Conservation (phyloP, 805 yeast genomes). For the Candida ortonii region DNA sequence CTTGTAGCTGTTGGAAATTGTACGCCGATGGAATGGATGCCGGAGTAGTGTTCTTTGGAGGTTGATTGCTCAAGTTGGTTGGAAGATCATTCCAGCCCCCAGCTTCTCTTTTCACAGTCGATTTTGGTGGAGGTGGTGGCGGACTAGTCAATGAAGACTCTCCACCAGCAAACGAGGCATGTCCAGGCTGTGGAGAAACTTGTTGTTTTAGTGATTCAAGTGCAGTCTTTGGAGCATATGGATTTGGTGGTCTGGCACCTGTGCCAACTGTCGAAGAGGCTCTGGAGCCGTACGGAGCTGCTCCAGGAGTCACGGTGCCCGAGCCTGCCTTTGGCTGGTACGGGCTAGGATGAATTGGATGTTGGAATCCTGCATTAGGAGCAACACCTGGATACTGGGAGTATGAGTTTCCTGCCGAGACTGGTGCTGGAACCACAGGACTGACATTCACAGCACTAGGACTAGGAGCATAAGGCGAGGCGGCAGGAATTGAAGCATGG, state of each 20-base stretch:
- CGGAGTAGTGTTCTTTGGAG: constrained; percentile 27
- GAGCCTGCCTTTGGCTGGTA: constrained; percentile 8
- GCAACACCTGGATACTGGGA: constrained; percentile 8
- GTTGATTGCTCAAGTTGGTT: constrained; percentile 34
- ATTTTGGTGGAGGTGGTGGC: constrained; percentile 23
- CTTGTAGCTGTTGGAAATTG: constrained; percentile 21
- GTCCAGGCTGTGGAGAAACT: constrained; percentile 17
- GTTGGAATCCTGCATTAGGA: constrained; percentile 19
- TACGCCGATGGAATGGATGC: constrained; percentile 27
- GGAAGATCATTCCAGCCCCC: constrained; percentile 78
- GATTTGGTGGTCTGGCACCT: constrained; percentile 21
- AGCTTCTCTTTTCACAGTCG: constrained; percentile 41
- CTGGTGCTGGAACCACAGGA: constrained; percentile 3
- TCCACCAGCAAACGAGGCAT: constrained; percentile 8
- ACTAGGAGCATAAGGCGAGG: constrained; percentile 10
- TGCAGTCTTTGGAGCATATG: constrained; percentile 37
- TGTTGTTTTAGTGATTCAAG: constrained; percentile 31
- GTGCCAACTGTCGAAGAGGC: constrained; percentile 6
- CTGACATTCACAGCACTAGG: constrained; percentile 4
- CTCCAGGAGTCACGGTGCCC: constrained; percentile 15
- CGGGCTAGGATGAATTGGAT: constrained; percentile 27
- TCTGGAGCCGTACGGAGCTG: constrained; percentile 10
- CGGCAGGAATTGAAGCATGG: constrained; percentile 4
- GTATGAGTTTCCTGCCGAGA: constrained; percentile 12
- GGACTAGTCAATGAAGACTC: constrained; percentile 27